A percentile compares a stretch with the other conserved stretches of the same genome.
Evolutionary conservation across 208 protist genomes (phyloP).

Genomic region (Acanthamoeba triangularis): DNA sequence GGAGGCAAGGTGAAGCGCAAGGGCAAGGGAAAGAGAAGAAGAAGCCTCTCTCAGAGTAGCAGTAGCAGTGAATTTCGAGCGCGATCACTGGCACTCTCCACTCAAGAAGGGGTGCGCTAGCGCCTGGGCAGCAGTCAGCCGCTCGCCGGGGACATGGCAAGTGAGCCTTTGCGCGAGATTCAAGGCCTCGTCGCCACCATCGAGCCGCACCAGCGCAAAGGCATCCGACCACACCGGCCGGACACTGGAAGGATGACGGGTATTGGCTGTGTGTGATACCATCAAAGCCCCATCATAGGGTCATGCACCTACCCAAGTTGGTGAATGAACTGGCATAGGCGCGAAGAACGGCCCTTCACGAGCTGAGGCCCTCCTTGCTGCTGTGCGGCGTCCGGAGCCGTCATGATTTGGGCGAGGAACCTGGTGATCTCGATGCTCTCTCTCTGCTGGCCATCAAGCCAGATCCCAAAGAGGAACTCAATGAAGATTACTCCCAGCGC

Average conservation of each 20-base stretch:
- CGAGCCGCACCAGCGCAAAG: background rate
- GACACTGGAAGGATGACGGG: background rate
- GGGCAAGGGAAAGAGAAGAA: too few relatives aligned
- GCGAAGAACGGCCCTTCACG: background rate
- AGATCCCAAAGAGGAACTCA: constrained; percentile 18
- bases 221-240: background rate
- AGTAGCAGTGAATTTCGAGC: too few relatives aligned
- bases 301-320: background rate
- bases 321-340: background rate
- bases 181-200: background rate
- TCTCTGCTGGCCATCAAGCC: background rate
- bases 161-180: constrained; percentile 8
- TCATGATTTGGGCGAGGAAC: background rate
- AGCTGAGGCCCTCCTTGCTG: background rate
- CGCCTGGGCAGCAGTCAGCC: constrained; percentile 2
- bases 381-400: background rate
- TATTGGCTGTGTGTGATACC: background rate
- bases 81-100: too few relatives aligned
- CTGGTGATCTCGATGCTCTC: background rate
- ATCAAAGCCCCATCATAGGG: background rate
- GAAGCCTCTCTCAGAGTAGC: too few relatives aligned
- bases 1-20: too few relatives aligned
- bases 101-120: background rate
- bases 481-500: background rate
- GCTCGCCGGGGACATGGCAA: background rate